phyloP scores from a whole-genome alignment of 2,329 filamentous ascomycete species.

The Ascochyta fabae region DNA sequence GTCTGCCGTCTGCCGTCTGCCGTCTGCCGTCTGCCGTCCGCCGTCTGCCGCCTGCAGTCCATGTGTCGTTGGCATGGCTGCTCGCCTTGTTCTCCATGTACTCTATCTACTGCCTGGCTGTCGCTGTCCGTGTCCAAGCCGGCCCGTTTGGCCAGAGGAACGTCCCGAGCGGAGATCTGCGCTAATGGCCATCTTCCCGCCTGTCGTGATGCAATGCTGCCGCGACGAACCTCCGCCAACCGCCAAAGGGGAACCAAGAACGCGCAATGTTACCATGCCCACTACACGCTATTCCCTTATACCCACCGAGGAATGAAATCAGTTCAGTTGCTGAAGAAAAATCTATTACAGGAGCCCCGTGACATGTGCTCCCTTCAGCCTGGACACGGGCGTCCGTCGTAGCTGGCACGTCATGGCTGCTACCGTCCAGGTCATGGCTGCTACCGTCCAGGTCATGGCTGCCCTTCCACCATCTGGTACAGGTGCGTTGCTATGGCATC shows the following conservation, averaged over 20 bases:
- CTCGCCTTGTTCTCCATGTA: too few species aligned
- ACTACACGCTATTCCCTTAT: too few species aligned
- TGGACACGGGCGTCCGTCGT: not conserved
- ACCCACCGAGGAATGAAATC: too few species aligned
- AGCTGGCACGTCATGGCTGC: not conserved
- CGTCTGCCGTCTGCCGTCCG: not conserved
- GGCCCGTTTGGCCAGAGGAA: conserved; percentile 9
- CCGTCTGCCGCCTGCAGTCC: not conserved
- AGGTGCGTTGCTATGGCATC: conserved; percentile 3
- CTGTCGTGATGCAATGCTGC: conserved; percentile 6
- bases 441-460: not conserved
- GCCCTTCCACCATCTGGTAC: not conserved
- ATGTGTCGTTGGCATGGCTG: not conserved
- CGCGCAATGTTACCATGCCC: not conserved
- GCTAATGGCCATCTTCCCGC: conserved; percentile 7
- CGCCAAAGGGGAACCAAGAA: not conserved
- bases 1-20: not conserved
- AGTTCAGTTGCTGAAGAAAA: too few species aligned
- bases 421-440: not conserved
- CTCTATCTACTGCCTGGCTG: too few species aligned
- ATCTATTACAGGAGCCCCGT: too few species aligned
- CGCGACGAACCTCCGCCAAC: conserved; percentile 4
- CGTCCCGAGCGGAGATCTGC: conserved; percentile 15
- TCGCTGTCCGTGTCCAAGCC: not conserved
- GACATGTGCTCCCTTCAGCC: not conserved